A percentile compares a stretch with the other conserved stretches of the same genome.
These are phyloP conservation scores for Thielaviopsis punctulata DNA, from an alignment of 2,329 filamentous ascomycete species.

Conservation along the genomic window DNA sequence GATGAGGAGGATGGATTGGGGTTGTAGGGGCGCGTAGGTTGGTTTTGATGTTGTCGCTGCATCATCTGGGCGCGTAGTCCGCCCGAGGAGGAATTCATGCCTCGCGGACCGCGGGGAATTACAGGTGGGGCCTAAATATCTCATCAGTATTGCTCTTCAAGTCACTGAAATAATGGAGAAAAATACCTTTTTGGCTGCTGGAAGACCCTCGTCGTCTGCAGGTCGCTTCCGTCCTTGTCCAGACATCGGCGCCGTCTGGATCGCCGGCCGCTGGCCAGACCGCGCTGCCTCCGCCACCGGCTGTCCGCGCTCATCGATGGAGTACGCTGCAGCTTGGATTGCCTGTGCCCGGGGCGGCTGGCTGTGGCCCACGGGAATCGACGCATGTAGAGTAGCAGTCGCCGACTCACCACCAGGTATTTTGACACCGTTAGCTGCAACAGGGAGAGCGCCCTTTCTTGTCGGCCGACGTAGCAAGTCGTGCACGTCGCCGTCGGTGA, in stretches of 20 bases:
- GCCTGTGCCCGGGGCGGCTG: neutral
- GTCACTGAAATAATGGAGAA: neutral
- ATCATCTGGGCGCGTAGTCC: slow-evolving; percentile 17
- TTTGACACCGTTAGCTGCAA: slow-evolving; percentile 9
- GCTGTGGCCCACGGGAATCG: slow-evolving; percentile 7
- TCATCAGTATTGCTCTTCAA: no score
- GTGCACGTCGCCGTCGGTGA: slow-evolving; percentile 50
- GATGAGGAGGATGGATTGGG: neutral
- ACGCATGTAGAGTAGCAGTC: no score
- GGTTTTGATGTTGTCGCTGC: slow-evolving; percentile 13
- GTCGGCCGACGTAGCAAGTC: slow-evolving; percentile 30
- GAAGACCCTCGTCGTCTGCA: slow-evolving; percentile 22
- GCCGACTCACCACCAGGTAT: neutral
- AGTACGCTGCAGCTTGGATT: neutral
- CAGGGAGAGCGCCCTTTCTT: slow-evolving; percentile 19
- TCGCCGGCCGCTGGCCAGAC: slow-evolving; percentile 21
- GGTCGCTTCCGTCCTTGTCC: slow-evolving; percentile 26
- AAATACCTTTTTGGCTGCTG: slow-evolving; percentile 26
- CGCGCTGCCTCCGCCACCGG: slow-evolving; percentile 14
- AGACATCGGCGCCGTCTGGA: slow-evolving; percentile 21
- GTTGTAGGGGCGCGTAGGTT: neutral
- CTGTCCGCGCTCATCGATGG: slow-evolving; percentile 10
- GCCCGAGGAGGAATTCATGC: neutral
- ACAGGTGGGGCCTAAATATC: neutral
- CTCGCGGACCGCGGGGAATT: slow-evolving; percentile 1